A percentile compares a stretch with the other conserved stretches of the same genome.
phyloP scores from a whole-genome alignment of 306 rosid genomes.

The Acacia confusa region DNA sequence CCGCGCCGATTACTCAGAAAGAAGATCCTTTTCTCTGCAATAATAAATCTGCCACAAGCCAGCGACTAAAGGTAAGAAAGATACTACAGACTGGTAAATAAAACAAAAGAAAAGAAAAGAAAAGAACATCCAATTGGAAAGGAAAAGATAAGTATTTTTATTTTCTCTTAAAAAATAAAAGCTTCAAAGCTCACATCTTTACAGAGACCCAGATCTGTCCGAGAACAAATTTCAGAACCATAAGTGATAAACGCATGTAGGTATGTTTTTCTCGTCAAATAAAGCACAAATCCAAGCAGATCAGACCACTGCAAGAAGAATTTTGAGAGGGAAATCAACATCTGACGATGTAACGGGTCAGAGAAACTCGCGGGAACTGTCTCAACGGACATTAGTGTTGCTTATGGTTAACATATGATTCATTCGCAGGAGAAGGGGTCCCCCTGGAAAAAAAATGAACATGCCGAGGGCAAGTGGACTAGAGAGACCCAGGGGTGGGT shows the following conservation, averaged over 20 bases:
- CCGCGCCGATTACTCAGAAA: constrained; percentile 46
- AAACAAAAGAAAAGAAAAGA: constrained; percentile 55
- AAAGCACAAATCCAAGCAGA: constrained; percentile 57
- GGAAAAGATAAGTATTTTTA: constrained; percentile 10
- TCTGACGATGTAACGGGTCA: constrained; percentile 46
- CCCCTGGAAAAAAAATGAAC: constrained; percentile 50
- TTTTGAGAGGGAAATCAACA: constrained; percentile 45
- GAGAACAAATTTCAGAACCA: constrained; percentile 42
- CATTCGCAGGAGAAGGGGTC: constrained; percentile 42
- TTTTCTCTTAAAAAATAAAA: background rate
- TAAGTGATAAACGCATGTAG: constrained; percentile 42
- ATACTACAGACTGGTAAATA: constrained; percentile 48
- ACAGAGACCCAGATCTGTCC: constrained; percentile 68
- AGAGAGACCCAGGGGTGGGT: constrained; percentile 26
- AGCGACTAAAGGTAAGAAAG: constrained; percentile 47
- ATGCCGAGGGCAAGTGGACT: constrained; percentile 15
- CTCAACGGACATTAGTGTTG: constrained; percentile 46
- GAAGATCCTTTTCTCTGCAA: constrained; percentile 72
- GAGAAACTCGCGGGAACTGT: constrained; percentile 61
- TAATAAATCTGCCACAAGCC: constrained; percentile 68
- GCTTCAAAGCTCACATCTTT: constrained; percentile 59
- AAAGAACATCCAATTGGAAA: constrained; percentile 46
- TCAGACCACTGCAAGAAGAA: constrained; percentile 51
- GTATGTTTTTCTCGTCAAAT: constrained; percentile 41
- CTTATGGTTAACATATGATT: constrained; percentile 39